phyloP scores from a whole-genome alignment of 1,284 basidiomycete species.

The Ceratobasidium sp. region DNA sequence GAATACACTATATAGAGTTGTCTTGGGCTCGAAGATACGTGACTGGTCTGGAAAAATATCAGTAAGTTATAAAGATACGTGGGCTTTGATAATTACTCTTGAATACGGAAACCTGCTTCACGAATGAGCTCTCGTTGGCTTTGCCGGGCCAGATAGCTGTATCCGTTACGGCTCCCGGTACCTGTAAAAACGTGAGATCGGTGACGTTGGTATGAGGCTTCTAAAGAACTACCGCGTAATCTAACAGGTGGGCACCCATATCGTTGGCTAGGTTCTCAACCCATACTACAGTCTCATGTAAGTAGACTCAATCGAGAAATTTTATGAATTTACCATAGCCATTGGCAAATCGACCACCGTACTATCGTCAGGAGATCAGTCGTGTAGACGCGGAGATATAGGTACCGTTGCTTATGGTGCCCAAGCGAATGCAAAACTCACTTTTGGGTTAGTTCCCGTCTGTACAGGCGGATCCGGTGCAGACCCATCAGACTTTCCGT shows the following conservation, averaged over 20 bases:
- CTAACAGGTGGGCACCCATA: constrained; percentile 25
- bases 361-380: background rate
- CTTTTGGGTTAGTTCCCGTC: constrained; percentile 27
- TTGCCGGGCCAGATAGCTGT: constrained; percentile 42
- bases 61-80: too few relatives aligned
- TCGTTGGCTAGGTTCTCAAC: constrained; percentile 37
- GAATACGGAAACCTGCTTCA: constrained; percentile 36
- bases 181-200: background rate
- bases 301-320: background rate
- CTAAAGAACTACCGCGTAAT: constrained; percentile 26
- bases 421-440: too few relatives aligned
- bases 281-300: constrained; percentile 19
- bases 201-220: background rate
- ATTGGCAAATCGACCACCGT: constrained; percentile 36
- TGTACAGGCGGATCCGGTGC: constrained; percentile 34
- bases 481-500: constrained; percentile 38
- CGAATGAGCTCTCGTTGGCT: constrained; percentile 32
- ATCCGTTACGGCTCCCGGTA: constrained; percentile 35
- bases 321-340: constrained; percentile 28
- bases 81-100: constrained; percentile 9
- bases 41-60: constrained; percentile 15
- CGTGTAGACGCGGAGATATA: too few relatives aligned
- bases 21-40: constrained; percentile 16
- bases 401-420: too few relatives aligned
- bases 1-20: constrained; percentile 37